Conservation (phyloP, 2,329 filamentous ascomycete species). For the Didymosphaeria variabile region DNA sequence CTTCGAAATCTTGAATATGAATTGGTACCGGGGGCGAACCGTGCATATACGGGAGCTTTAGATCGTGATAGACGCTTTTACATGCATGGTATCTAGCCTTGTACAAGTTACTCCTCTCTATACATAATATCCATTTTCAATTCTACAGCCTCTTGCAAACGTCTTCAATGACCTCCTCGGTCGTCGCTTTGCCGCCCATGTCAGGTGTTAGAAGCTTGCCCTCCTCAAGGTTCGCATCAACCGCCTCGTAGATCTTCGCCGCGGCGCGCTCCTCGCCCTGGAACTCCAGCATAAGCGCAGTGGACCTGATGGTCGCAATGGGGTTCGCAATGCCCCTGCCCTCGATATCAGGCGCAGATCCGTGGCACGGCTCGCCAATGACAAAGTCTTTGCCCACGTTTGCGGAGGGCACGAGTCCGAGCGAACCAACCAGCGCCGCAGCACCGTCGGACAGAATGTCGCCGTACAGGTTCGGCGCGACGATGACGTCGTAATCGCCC, state of each 20-base stretch:
- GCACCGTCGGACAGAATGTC: constrained; percentile 97
- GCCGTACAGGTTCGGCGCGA: constrained; percentile 96
- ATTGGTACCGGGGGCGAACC: background rate
- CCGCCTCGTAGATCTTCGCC: constrained; percentile 87
- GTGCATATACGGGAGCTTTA: constrained; percentile 12
- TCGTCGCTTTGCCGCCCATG: constrained; percentile 85
- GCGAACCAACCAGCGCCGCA: constrained; percentile 87
- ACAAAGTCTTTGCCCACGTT: constrained; percentile 95
- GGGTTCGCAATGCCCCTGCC: constrained; percentile 94
- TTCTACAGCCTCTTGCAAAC: constrained; percentile 80
- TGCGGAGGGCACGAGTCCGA: constrained; percentile 92
- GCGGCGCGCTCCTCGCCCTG: constrained; percentile 86
- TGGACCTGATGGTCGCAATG: constrained; percentile 90
- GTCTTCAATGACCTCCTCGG: constrained; percentile 86
- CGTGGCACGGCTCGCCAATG: constrained; percentile 98
- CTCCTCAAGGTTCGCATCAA: constrained; percentile 88
- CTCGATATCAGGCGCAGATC: constrained; percentile 93
- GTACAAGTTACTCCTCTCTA: background rate
- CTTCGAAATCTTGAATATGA: background rate
- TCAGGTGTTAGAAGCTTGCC: constrained; percentile 86
- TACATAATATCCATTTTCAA: background rate
- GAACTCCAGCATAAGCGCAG: constrained; percentile 96
- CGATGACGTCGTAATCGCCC: constrained; percentile 94
- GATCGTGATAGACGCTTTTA: constrained; percentile 9
- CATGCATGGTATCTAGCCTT: constrained; percentile 5